Evolutionary conservation across 129 eudicot species (phyloP), one percentile per base, ranked within the genome.

Genomic region (Pulicaria dysenterica): DNA sequence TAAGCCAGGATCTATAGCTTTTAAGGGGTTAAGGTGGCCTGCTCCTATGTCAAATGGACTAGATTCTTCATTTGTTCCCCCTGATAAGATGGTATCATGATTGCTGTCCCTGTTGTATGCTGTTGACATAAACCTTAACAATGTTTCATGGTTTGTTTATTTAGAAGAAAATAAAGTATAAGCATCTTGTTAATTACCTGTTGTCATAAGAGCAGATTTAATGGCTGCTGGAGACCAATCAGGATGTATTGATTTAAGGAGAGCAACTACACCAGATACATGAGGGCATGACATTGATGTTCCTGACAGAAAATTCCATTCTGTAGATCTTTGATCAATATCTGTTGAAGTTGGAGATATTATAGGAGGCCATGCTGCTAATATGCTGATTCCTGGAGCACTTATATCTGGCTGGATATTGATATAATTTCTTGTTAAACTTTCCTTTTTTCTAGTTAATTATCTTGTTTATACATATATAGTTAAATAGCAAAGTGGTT

Each of bases 211-310:
- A 54, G 91, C 89, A 19, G 96, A 90, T 83, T 80, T 83, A 67
- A 90, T 79, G 64, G 88, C 94, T 3, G 96, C 96, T 3, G 93
- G 93, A 51, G 93, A 87, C 96, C 96, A 90, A 42, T 79, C 65
- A 7, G 89, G 91, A 75, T 87, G 84, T 11, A 80, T 66, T 34
- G 93, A 87, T 79, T 85, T 90, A 72, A 90, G 58, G 45, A 90
- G 90, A 44, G 94, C 90, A 53, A 85, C 85, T 0, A 83, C 83
- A 13, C 96, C 96, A 0, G 93, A 65, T 13, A 90, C 94, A 46
- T 90, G 96, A 34, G 96, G 96, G 81, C 96, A 90, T 7, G 96
- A 79, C 96, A 90, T 90, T 14, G 96, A 90, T 39, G 96, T 87
- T 53, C 96, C 96, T 3, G 96, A 85, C 3, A 31, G 74, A 36